A percentile compares a stretch with the other conserved stretches of the same genome.
phyloP scores from a whole-genome alignment of 179 eudicot species.

The Heliamphora ciliata region DNA sequence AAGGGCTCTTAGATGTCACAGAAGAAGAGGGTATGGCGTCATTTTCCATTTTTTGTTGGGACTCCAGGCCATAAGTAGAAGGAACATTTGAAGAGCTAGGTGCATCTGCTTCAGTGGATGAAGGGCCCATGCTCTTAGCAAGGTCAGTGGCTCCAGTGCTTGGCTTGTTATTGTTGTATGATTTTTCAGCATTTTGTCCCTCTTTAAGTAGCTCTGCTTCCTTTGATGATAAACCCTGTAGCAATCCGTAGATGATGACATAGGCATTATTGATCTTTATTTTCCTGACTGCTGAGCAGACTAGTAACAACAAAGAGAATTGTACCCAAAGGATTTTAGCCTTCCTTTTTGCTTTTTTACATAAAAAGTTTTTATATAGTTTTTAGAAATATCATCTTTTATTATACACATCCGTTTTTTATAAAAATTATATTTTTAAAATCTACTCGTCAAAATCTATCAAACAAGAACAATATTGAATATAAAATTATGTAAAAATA shows the following conservation, averaged over 20 bases:
- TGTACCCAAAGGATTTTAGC: too few relatives aligned
- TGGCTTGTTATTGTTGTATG: constrained; percentile 36
- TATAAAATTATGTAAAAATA: too few relatives aligned
- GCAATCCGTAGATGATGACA: constrained; percentile 8
- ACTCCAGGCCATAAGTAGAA: constrained; percentile 34
- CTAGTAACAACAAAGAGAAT: not conserved
- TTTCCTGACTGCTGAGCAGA: not conserved
- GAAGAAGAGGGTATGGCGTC: constrained; percentile 32
- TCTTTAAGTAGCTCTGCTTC: constrained; percentile 67
- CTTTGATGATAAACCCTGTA: constrained; percentile 58
- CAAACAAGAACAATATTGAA: too few relatives aligned
- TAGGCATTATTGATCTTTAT: constrained; percentile 1
- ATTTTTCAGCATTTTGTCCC: constrained; percentile 43
- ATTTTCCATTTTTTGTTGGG: constrained; percentile 49
- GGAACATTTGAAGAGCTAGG: constrained; percentile 39
- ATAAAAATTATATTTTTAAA: too few relatives aligned
- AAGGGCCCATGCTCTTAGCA: constrained; percentile 28
- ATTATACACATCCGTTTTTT: too few relatives aligned
- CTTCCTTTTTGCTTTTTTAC: too few relatives aligned
- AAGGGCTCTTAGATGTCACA: constrained; percentile 45
- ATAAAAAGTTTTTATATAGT: too few relatives aligned
- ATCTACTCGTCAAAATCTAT: too few relatives aligned
- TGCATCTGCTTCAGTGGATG: constrained; percentile 44
- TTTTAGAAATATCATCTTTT: too few relatives aligned
- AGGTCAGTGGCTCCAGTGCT: constrained; percentile 38